Conservation (phyloP, 139 green algal genomes). For the Chlamydomonas sp. region DNA sequence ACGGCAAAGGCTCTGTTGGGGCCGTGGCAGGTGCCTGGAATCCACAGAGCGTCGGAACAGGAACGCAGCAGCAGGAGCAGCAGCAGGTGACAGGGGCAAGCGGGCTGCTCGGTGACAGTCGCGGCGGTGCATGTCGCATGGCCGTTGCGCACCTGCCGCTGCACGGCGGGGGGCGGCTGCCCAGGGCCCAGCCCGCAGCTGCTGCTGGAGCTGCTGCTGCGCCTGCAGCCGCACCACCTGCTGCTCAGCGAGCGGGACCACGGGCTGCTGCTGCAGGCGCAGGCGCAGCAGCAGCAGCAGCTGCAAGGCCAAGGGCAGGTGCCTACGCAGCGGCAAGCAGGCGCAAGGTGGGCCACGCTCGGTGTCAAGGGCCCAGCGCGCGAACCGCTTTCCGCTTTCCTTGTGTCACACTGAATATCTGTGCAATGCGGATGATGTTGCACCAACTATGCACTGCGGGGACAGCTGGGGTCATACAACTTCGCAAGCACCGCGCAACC, state of each 20-base stretch:
- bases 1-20: neutral
- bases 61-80: neutral
- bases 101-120: neutral
- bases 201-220: neutral
- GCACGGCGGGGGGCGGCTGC: neutral
- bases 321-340: conserved; percentile 1
- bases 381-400: too few relatives aligned
- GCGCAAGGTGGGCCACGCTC: neutral
- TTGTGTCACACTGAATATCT: too few relatives aligned
- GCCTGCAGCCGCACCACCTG: conserved; percentile 10
- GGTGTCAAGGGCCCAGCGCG: too few relatives aligned
- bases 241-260: conserved; percentile 11
- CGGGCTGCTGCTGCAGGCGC: neutral
- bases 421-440: too few relatives aligned
- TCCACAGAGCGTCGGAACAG: neutral
- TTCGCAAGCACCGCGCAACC: neutral
- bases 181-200: neutral
- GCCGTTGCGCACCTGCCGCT: neutral
- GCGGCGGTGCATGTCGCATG: neutral
- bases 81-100: neutral
- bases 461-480: too few relatives aligned
- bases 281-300: neutral
- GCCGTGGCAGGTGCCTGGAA: neutral
- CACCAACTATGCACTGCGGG: too few relatives aligned
- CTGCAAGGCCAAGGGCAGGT: neutral